These are phyloP conservation scores for Xerocomus brunneocitrinus DNA, from an alignment of 768 basidiomycete genomes.

Conservation along the genomic window DNA sequence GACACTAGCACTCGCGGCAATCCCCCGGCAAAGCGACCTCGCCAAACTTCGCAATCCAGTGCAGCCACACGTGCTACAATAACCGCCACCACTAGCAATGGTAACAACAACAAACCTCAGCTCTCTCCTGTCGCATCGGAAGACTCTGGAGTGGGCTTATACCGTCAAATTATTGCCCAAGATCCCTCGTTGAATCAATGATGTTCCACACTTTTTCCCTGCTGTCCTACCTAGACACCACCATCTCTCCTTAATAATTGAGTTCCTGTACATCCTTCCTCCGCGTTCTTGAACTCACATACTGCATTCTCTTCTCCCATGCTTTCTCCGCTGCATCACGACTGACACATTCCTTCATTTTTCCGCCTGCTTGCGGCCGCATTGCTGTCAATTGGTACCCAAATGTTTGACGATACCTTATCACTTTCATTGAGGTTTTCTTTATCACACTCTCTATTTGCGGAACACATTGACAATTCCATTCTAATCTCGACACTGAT, in stretches of 20 bases:
- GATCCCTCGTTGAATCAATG: slow-evolving; percentile 59
- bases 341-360: slow-evolving; percentile 29
- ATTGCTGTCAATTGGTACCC: slow-evolving; percentile 25
- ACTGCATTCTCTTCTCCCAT: slow-evolving; percentile 27
- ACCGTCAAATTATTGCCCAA: slow-evolving; percentile 75
- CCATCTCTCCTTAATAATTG: slow-evolving; percentile 17
- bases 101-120: slow-evolving; percentile 34
- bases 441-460: slow-evolving; percentile 37
- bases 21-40: slow-evolving; percentile 50
- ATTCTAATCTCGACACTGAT: slow-evolving; percentile 26
- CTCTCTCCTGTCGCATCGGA: slow-evolving; percentile 63
- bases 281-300: slow-evolving; percentile 22
- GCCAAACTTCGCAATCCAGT: slow-evolving; percentile 72
- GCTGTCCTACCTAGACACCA: slow-evolving; percentile 16
- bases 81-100: slow-evolving; percentile 26
- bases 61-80: slow-evolving; percentile 44
- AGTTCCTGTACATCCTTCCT: slow-evolving; percentile 18
- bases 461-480: slow-evolving; percentile 32
- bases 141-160: slow-evolving; percentile 81
- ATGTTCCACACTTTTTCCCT: slow-evolving; percentile 11
- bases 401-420: slow-evolving; percentile 32
- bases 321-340: slow-evolving; percentile 25
- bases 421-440: slow-evolving; percentile 28
- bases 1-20: slow-evolving; percentile 52
- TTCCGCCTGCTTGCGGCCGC: slow-evolving; percentile 15